Evolutionary conservation across 1,139 yeast species (phyloP).

Genomic region (Hemisphaericaspora lyxosophila): DNA sequence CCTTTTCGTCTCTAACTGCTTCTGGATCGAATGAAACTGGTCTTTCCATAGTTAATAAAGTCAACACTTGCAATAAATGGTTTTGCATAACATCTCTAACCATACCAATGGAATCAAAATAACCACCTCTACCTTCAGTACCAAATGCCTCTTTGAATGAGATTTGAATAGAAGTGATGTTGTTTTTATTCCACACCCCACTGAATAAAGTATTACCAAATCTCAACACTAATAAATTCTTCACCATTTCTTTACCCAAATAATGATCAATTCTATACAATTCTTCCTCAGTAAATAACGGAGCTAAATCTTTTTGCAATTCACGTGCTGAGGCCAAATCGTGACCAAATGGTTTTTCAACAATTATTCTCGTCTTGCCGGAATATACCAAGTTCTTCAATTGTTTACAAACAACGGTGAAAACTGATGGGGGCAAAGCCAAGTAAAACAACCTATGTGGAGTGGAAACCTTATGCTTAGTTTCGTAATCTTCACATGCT

Average conservation of each 20-base stretch:
- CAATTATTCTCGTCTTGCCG: slow-evolving; percentile 79
- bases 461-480: slow-evolving; percentile 32
- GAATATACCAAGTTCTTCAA: slow-evolving; percentile 73
- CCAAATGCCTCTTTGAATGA: slow-evolving; percentile 96
- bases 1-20: slow-evolving; percentile 94
- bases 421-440: slow-evolving; percentile 93
- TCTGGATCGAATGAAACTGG: slow-evolving; percentile 90
- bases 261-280: slow-evolving; percentile 95
- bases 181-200: slow-evolving; percentile 84
- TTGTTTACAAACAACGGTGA: slow-evolving; percentile 73
- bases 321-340: slow-evolving; percentile 78
- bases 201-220: slow-evolving; percentile 85
- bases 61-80: slow-evolving; percentile 89
- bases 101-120: slow-evolving; percentile 92
- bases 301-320: slow-evolving; percentile 74
- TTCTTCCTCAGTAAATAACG: slow-evolving; percentile 88
- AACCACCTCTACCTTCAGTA: slow-evolving; percentile 98
- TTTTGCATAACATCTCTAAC: slow-evolving; percentile 98
- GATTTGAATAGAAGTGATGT: slow-evolving; percentile 77
- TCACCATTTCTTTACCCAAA: slow-evolving; percentile 96
- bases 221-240: slow-evolving; percentile 82
- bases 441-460: slow-evolving; percentile 83
- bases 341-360: slow-evolving; percentile 97
- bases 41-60: slow-evolving; percentile 92
- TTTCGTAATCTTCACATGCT: slow-evolving; percentile 60